Evolutionary conservation across 495 filamentous ascomycete species (phyloP).

Genomic region (Cercophora scortea): DNA sequence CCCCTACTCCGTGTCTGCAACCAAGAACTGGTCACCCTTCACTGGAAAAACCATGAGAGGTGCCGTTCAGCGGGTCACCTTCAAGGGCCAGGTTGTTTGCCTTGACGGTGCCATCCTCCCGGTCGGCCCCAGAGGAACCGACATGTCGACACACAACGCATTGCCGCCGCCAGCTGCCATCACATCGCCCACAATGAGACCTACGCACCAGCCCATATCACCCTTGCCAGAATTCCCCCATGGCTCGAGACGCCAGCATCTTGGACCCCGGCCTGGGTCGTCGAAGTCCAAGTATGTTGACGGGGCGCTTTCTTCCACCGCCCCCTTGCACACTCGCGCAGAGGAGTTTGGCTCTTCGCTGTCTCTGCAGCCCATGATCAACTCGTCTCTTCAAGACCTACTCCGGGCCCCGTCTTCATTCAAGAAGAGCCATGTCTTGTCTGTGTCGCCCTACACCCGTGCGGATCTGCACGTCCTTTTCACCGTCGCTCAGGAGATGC

Average conservation of each 20-base stretch:
- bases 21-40: slow-evolving; percentile 65
- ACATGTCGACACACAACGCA: slow-evolving; percentile 68
- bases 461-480: slow-evolving; percentile 87
- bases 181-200: slow-evolving; percentile 47
- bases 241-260: slow-evolving; percentile 12
- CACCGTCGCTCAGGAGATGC: slow-evolving; percentile 94
- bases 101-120: slow-evolving; percentile 60
- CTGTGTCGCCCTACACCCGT: slow-evolving; percentile 80
- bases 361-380: slow-evolving; percentile 23
- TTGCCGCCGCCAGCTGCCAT: slow-evolving; percentile 37
- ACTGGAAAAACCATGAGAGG: slow-evolving; percentile 63
- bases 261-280: slow-evolving; percentile 10
- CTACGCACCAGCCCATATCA: slow-evolving; percentile 32
- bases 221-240: slow-evolving; percentile 19
- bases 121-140: slow-evolving; percentile 53
- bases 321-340: slow-evolving; percentile 12
- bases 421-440: slow-evolving; percentile 78
- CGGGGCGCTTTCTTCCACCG: slow-evolving; percentile 1
- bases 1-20: slow-evolving; percentile 50
- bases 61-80: slow-evolving; percentile 69
- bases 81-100: slow-evolving; percentile 68
- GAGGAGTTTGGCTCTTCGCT: slow-evolving; percentile 50
- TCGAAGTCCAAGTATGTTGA: slow-evolving; percentile 6
- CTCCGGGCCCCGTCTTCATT: slow-evolving; percentile 70
- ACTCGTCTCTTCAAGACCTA: slow-evolving; percentile 52